These are phyloP conservation scores for Apiotrichum gamsii DNA, from an alignment of 1,284 basidiomycete genomes.

Conservation along the genomic window DNA sequence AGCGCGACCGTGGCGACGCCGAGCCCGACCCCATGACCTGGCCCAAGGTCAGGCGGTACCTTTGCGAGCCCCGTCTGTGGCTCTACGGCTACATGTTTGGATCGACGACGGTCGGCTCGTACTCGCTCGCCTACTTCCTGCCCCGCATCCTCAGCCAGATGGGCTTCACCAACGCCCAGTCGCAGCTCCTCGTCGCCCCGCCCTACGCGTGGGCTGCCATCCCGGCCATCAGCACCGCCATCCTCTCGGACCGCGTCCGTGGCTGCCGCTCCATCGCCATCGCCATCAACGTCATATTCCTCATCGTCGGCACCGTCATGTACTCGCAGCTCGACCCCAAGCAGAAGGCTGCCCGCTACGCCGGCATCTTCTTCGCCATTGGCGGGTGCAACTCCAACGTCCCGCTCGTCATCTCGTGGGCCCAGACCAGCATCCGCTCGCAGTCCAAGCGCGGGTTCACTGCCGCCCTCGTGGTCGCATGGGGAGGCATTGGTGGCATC, in stretches of 20 bases:
- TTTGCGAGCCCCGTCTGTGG: slow-evolving; percentile 48
- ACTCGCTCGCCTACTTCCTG: slow-evolving; percentile 43
- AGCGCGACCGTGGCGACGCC: slow-evolving; percentile 49
- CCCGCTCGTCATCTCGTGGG: slow-evolving; percentile 38
- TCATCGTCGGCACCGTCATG: slow-evolving; percentile 13
- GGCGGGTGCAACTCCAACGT: slow-evolving; percentile 38
- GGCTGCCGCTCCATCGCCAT: slow-evolving; percentile 4
- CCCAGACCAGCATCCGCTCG: slow-evolving; percentile 47
- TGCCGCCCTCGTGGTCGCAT: slow-evolving; percentile 44
- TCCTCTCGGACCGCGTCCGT: slow-evolving; percentile 39
- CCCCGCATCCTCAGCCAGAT: slow-evolving; percentile 42
- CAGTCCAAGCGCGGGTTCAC: slow-evolving; percentile 45
- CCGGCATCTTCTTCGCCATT: slow-evolving; percentile 47
- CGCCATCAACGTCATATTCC: slow-evolving; percentile 5
- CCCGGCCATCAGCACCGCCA: slow-evolving; percentile 40
- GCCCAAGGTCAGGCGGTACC: slow-evolving; percentile 36
- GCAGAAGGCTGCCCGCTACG: slow-evolving; percentile 40
- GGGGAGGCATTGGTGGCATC: slow-evolving; percentile 50
- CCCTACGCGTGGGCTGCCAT: slow-evolving; percentile 44
- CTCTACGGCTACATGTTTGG: slow-evolving; percentile 47
- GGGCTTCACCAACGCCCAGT: slow-evolving; percentile 17
- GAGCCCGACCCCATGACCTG: slow-evolving; percentile 43
- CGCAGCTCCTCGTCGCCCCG: slow-evolving; percentile 44
- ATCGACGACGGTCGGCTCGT: slow-evolving; percentile 18
- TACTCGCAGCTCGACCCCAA: slow-evolving; percentile 9